phyloP scores from a whole-genome alignment of 805 yeast genomes.

The Yamadazyma takamatsuzukensis region DNA sequence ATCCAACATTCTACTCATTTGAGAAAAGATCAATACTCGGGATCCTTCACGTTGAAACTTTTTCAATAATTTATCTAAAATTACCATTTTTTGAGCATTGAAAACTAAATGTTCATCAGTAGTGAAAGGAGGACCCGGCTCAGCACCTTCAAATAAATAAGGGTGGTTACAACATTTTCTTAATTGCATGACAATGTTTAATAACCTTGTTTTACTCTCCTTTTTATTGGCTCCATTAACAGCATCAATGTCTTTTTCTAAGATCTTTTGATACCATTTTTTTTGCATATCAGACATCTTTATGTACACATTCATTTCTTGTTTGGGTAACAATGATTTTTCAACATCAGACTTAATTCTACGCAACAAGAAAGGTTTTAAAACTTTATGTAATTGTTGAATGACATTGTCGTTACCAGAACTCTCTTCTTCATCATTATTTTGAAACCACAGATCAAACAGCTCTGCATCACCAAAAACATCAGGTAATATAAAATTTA shows the following conservation, averaged over 20 bases:
- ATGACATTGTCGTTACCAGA: conserved; percentile 58
- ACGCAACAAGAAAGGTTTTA: conserved; percentile 71
- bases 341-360: conserved; percentile 82
- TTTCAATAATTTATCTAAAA: conserved; percentile 62
- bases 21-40: conserved; percentile 74
- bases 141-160: conserved; percentile 81
- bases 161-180: conserved; percentile 87
- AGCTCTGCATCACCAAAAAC: conserved; percentile 69
- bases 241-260: conserved; percentile 80
- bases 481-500: conserved; percentile 75
- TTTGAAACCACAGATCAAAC: conserved; percentile 70
- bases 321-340: conserved; percentile 69
- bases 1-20: conserved; percentile 80
- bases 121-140: conserved; percentile 85
- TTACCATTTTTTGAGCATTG: conserved; percentile 69
- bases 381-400: conserved; percentile 68
- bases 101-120: conserved; percentile 79
- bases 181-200: conserved; percentile 81
- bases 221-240: conserved; percentile 75
- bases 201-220: conserved; percentile 70
- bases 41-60: conserved; percentile 67
- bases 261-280: conserved; percentile 69
- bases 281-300: conserved; percentile 79
- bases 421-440: conserved; percentile 23
- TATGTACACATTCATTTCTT: conserved; percentile 69